phyloP scores from a whole-genome alignment of 2,329 filamentous ascomycete species.

The Diplodia intermedia region DNA sequence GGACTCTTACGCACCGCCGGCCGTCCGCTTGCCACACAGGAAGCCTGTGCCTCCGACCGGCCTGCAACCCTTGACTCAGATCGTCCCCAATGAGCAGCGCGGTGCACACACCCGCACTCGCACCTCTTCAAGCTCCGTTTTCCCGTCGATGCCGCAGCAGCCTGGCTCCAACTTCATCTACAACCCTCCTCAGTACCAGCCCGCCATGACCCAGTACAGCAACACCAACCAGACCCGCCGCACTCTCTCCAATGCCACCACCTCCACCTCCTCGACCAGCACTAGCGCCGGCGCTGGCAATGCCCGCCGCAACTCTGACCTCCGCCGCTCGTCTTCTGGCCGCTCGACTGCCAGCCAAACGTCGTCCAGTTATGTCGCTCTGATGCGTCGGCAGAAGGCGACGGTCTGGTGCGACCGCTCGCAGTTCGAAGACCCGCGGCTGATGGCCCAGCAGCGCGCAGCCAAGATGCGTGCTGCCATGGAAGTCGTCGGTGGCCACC shows the following conservation, averaged over 20 bases:
- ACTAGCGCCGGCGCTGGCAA: constrained; percentile 54
- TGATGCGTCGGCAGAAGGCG: constrained; percentile 96
- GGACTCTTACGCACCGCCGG: constrained; percentile 33
- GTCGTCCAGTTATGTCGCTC: constrained; percentile 83
- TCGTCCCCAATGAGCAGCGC: constrained; percentile 38
- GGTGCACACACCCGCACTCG: constrained; percentile 46
- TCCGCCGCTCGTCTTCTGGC: constrained; percentile 78
- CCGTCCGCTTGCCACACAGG: constrained; percentile 36
- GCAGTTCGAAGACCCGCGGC: constrained; percentile 87
- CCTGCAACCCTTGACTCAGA: constrained; percentile 34
- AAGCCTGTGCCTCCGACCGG: constrained; percentile 38
- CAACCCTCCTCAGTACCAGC: constrained; percentile 35
- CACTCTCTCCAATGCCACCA: constrained; percentile 73
- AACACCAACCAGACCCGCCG: constrained; percentile 49
- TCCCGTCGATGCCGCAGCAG: constrained; percentile 36
- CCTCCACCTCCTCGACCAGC: constrained; percentile 69
- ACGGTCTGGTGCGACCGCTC: constrained; percentile 98
- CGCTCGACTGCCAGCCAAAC: constrained; percentile 68
- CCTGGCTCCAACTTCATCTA: constrained; percentile 37
- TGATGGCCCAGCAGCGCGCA: constrained; percentile 81
- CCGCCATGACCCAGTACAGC: constrained; percentile 33
- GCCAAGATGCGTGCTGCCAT: constrained; percentile 86
- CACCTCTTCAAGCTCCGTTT: constrained; percentile 49
- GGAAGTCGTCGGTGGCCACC: constrained; percentile 74
- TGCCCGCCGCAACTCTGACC: constrained; percentile 59